These are phyloP conservation scores for Barnettozyma populi DNA, from an alignment of 805 yeast genomes.

Conservation along the genomic window DNA sequence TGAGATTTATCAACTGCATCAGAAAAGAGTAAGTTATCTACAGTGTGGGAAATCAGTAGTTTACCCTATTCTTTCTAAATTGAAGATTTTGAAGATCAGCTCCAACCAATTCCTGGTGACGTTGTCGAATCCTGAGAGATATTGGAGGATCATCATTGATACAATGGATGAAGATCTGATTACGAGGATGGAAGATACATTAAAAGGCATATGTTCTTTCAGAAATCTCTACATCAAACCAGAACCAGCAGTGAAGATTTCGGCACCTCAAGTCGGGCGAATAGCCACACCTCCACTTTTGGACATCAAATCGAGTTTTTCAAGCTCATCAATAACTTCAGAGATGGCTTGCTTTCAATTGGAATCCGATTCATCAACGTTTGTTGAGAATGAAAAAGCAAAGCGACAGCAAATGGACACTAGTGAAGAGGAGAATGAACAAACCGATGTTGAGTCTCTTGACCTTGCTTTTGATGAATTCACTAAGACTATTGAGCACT, in stretches of 20 bases:
- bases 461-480: constrained; percentile 22
- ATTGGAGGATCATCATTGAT: constrained; percentile 51
- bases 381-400: constrained; percentile 27
- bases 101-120: constrained; percentile 51
- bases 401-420: not conserved
- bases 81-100: constrained; percentile 49
- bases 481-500: constrained; percentile 5
- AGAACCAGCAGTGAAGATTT: not conserved
- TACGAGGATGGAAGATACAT: constrained; percentile 23
- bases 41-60: constrained; percentile 56
- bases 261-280: not conserved
- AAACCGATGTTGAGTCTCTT: constrained; percentile 18
- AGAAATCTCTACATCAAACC: constrained; percentile 32
- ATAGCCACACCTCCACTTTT: not conserved
- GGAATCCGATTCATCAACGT: constrained; percentile 33
- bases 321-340: constrained; percentile 28
- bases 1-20: constrained; percentile 54
- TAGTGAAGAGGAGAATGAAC: constrained; percentile 4
- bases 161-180: constrained; percentile 16
- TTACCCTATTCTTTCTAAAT: constrained; percentile 66
- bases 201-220: constrained; percentile 34
- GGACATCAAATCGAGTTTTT: constrained; percentile 13
- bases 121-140: constrained; percentile 68
- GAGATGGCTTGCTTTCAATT: constrained; percentile 32
- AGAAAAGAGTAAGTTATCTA: constrained; percentile 52